phyloP scores from a whole-genome alignment of 352 stramenopile genomes.

The Peronosclerospora sorghi region DNA sequence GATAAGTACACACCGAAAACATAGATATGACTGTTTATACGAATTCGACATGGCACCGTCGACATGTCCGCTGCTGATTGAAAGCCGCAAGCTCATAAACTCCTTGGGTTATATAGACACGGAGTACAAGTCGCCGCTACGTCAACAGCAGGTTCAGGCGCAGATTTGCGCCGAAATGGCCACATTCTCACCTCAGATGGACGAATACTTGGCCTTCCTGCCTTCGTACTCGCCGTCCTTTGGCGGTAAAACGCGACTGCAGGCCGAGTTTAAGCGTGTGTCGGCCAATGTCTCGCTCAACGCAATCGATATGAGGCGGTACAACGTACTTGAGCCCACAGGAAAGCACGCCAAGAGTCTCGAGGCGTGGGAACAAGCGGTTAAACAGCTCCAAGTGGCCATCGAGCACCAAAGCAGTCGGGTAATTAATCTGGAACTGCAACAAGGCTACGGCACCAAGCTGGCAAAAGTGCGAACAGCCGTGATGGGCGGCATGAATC shows the following conservation, averaged over 20 bases:
- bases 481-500: constrained; percentile 54
- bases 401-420: constrained; percentile 55
- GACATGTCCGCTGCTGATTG: constrained; percentile 41
- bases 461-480: constrained; percentile 48
- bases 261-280: constrained; percentile 66
- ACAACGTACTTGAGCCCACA: constrained; percentile 36
- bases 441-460: constrained; percentile 63
- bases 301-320: constrained; percentile 62
- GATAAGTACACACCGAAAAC: no score
- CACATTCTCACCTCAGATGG: constrained; percentile 32
- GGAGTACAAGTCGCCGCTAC: constrained; percentile 35
- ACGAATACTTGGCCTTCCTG: constrained; percentile 54
- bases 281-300: constrained; percentile 53
- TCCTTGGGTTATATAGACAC: constrained; percentile 67
- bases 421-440: constrained; percentile 65
- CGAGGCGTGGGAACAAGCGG: constrained; percentile 39
- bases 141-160: constrained; percentile 48
- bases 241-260: constrained; percentile 32
- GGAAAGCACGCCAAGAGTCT: constrained; percentile 29
- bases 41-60: constrained; percentile 18
- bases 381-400: constrained; percentile 35
- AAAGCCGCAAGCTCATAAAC: constrained; percentile 59
- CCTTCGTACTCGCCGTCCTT: constrained; percentile 48
- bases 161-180: constrained; percentile 68
- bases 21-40: no score